Conservation (phyloP, 2,329 filamentous ascomycete genomes). For the Alternaria atra region DNA sequence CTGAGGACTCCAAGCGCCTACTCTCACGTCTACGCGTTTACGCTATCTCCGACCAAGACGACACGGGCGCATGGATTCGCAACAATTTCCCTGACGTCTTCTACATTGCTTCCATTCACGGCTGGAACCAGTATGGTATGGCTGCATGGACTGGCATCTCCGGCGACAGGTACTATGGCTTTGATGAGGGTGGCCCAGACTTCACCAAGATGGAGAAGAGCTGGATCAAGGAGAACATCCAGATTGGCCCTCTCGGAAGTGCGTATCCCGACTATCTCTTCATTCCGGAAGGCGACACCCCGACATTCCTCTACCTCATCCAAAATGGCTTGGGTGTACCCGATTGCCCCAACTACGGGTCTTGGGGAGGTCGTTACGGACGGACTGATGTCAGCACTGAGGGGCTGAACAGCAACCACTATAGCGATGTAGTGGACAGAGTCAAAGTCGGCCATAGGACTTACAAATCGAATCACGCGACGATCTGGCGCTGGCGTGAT, state of each 20-base stretch:
- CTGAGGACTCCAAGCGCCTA: slow-evolving; percentile 46
- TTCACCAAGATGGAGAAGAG: slow-evolving; percentile 58
- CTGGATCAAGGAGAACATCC: slow-evolving; percentile 65
- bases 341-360: slow-evolving; percentile 59
- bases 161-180: slow-evolving; percentile 58
- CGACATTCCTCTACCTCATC: slow-evolving; percentile 60
- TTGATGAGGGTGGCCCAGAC: slow-evolving; percentile 61
- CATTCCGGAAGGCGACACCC: slow-evolving; percentile 65
- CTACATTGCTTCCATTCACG: slow-evolving; percentile 66
- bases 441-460: slow-evolving; percentile 47
- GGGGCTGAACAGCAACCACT: slow-evolving; percentile 48
- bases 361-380: slow-evolving; percentile 61
- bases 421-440: slow-evolving; percentile 50
- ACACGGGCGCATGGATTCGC: slow-evolving; percentile 66
- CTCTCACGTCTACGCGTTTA: slow-evolving; percentile 48
- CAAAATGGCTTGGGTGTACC: slow-evolving; percentile 59
- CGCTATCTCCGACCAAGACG: slow-evolving; percentile 68
- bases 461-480: slow-evolving; percentile 57
- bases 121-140: slow-evolving; percentile 63
- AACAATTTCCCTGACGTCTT: slow-evolving; percentile 63
- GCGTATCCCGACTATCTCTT: slow-evolving; percentile 58
- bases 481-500: slow-evolving; percentile 64
- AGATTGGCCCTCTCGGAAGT: slow-evolving; percentile 58
- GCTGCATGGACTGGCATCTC: slow-evolving; percentile 67
- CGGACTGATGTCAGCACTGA: slow-evolving; percentile 46